Evolutionary conservation across 768 basidiomycete genomes (phyloP).

Genomic region (Kondoa malvinella): DNA sequence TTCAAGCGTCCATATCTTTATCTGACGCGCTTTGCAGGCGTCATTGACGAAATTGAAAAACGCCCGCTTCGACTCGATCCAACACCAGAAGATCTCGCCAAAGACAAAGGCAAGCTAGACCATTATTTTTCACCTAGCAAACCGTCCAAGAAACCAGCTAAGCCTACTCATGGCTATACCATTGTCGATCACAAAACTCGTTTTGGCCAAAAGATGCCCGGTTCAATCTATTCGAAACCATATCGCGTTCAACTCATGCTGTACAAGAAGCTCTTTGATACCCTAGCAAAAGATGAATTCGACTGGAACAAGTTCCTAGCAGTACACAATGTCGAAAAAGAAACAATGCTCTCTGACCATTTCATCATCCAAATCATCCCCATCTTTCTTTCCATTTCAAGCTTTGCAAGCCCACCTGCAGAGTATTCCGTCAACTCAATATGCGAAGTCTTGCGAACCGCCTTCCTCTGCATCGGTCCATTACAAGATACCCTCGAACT

Average conservation of each 20-base stretch:
- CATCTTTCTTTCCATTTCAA: neutral
- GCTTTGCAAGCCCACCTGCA: neutral
- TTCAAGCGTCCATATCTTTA: neutral
- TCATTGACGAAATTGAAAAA: slow-evolving; percentile 2
- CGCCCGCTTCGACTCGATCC: neutral
- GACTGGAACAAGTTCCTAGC: neutral
- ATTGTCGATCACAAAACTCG: slow-evolving; percentile 7
- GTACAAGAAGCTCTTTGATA: slow-evolving; percentile 5
- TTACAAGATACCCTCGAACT: neutral
- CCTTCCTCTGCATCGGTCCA: neutral
- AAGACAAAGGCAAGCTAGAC: slow-evolving; percentile 8
- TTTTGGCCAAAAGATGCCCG: neutral
- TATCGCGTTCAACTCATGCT: neutral
- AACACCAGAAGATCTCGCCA: neutral
- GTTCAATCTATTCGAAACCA: neutral
- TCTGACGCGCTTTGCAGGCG: neutral
- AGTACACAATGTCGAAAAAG: neutral
- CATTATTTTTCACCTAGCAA: neutral
- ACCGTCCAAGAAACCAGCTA: neutral
- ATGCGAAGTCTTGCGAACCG: neutral
- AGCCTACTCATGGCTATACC: neutral
- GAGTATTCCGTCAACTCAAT: neutral
- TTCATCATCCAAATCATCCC: slow-evolving; percentile 3
- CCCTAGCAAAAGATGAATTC: neutral
- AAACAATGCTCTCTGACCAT: neutral